Conservation (phyloP, 176 grass and related monocot genomes). For the Pontederia crassipes region DNA sequence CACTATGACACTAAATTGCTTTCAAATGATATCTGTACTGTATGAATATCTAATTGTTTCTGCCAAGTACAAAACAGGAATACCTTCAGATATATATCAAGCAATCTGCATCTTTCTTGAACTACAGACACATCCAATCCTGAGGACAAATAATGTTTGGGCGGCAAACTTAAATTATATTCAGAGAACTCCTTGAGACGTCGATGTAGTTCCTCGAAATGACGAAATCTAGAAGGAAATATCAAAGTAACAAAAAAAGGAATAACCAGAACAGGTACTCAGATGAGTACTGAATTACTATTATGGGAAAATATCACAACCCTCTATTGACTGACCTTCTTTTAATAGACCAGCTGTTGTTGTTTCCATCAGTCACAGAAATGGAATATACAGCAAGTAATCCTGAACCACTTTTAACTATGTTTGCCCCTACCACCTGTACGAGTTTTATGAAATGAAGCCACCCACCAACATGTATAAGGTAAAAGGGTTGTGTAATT, state of each 20-base stretch:
- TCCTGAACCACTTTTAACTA: slow-evolving; percentile 97
- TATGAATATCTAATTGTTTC: no score
- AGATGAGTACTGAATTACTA: neutral
- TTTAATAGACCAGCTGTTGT: slow-evolving; percentile 94
- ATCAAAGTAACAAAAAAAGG: neutral
- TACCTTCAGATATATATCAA: slow-evolving; percentile 94
- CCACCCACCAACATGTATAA: neutral
- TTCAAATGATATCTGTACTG: no score
- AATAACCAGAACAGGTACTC: neutral
- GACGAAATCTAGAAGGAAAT: slow-evolving; percentile 67
- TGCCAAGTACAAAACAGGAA: no score
- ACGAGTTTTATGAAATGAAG: neutral
- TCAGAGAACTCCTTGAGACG: slow-evolving; percentile 93
- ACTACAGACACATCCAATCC: slow-evolving; percentile 90
- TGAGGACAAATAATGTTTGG: slow-evolving; percentile 96
- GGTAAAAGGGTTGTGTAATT: neutral
- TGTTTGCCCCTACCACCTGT: slow-evolving; percentile 87
- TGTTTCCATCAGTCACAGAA: slow-evolving; percentile 73
- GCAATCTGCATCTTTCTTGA: slow-evolving; percentile 89
- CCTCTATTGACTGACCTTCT: slow-evolving; percentile 38
- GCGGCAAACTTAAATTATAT: slow-evolving; percentile 86
- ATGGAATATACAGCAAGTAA: slow-evolving; percentile 97
- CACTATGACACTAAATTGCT: no score
- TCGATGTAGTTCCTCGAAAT: slow-evolving; percentile 98
- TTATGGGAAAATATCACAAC: no score